These are phyloP conservation scores for Paxillus ammoniavirescens DNA, from an alignment of 768 basidiomycete species.

Conservation along the genomic window DNA sequence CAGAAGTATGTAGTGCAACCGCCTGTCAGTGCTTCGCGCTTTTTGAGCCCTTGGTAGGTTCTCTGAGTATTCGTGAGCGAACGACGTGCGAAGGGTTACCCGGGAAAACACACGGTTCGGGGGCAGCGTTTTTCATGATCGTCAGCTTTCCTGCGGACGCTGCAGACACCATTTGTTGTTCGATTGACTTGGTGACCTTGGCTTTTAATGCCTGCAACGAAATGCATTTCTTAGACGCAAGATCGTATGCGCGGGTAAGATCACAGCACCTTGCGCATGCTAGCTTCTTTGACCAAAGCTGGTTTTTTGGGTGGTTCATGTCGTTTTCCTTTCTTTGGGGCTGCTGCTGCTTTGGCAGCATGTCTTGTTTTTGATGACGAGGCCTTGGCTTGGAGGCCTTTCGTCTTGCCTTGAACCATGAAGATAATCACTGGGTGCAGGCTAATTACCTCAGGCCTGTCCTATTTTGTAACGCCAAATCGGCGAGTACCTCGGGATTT, in stretches of 20 bases:
- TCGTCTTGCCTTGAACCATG: constrained; percentile 85
- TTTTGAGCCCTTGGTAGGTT: constrained; percentile 16
- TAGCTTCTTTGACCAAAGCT: constrained; percentile 65
- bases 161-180: constrained; percentile 85
- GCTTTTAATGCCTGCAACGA: constrained; percentile 68
- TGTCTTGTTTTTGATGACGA: constrained; percentile 49
- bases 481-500: constrained; percentile 17
- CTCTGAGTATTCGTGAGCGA: constrained; percentile 16
- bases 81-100: neutral
- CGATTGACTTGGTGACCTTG: constrained; percentile 91
- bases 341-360: constrained; percentile 63
- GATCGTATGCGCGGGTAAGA: neutral
- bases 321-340: constrained; percentile 77
- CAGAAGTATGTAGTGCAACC: neutral
- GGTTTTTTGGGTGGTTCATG: constrained; percentile 82
- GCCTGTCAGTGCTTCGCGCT: constrained; percentile 16
- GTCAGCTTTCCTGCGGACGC: constrained; percentile 88
- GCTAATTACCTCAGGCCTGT: no score
- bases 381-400: constrained; percentile 61
- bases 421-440: no score
- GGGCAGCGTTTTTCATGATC: constrained; percentile 76
- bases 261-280: constrained; percentile 67
- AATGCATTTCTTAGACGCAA: neutral
- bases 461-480: neutral
- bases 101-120: constrained; percentile 23